These are phyloP conservation scores for Lyophyllum atratum DNA, from an alignment of 768 basidiomycete genomes.

Conservation along the genomic window DNA sequence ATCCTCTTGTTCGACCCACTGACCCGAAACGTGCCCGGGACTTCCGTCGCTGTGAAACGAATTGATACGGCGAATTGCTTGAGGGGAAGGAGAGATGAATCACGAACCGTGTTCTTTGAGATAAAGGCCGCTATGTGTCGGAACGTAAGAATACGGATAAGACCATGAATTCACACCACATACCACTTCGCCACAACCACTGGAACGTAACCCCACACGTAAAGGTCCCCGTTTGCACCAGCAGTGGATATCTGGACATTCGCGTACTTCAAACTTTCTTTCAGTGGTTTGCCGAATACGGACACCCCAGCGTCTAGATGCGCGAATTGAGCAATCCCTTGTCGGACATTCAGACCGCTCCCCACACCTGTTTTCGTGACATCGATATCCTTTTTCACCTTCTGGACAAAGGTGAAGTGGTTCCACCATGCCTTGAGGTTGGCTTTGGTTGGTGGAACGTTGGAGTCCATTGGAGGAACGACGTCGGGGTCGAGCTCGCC, in stretches of 20 bases:
- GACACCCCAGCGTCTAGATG: constrained; percentile 14
- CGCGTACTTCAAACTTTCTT: constrained; percentile 82
- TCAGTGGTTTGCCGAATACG: constrained; percentile 87
- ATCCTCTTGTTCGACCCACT: constrained; percentile 95
- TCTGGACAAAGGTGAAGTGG: constrained; percentile 68
- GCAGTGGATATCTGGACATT: constrained; percentile 94
- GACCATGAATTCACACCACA: constrained; percentile 30
- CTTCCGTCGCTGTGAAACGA: constrained; percentile 69
- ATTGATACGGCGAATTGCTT: constrained; percentile 2
- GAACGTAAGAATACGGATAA: constrained; percentile 1
- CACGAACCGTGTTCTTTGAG: constrained; percentile 87
- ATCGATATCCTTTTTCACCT: constrained; percentile 57
- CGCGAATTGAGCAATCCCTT: neutral
- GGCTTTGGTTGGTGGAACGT: constrained; percentile 46
- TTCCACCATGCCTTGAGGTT: constrained; percentile 83
- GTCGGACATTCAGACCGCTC: neutral
- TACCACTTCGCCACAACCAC: constrained; percentile 98
- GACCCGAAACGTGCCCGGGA: constrained; percentile 92
- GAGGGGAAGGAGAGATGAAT: neutral
- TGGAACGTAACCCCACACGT: constrained; percentile 93
- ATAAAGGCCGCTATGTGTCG: constrained; percentile 71
- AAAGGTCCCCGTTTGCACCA: constrained; percentile 77
- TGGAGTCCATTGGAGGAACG: constrained; percentile 13
- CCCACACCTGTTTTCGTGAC: constrained; percentile 40
- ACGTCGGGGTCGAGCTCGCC: constrained; percentile 1